These are phyloP conservation scores for Eutrema yunnanense DNA, from an alignment of 345 rosid species.

Conservation along the genomic window DNA sequence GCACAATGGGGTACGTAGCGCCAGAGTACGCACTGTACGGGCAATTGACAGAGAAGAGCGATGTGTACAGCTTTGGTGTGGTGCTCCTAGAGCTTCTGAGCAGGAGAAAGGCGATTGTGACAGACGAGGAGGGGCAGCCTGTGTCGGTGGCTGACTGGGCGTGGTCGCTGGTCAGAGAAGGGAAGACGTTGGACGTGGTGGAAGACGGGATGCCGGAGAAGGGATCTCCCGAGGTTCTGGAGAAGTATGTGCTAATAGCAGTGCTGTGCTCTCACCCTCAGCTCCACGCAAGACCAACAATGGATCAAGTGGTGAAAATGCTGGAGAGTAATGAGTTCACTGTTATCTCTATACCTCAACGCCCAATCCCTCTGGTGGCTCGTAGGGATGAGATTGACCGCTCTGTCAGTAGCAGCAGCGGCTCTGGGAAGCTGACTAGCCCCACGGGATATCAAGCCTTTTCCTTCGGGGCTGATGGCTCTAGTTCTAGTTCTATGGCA, in stretches of 20 bases:
- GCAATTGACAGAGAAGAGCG: constrained; percentile 80
- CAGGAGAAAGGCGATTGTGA: constrained; percentile 61
- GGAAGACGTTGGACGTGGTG: constrained; percentile 57
- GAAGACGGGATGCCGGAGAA: constrained; percentile 69
- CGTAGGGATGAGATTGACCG: constrained; percentile 66
- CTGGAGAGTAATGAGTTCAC: constrained; percentile 71
- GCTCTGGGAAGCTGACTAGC: constrained; percentile 64
- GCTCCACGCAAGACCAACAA: constrained; percentile 78
- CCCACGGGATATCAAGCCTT: constrained; percentile 55
- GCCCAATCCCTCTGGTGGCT: constrained; percentile 72
- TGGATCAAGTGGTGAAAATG: constrained; percentile 96
- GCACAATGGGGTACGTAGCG: constrained; percentile 96
- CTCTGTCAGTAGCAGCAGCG: constrained; percentile 55
- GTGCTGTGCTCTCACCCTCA: constrained; percentile 88
- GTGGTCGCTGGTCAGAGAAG: constrained; percentile 74
- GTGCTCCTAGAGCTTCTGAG: constrained; percentile 91
- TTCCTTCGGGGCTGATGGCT: constrained; percentile 31
- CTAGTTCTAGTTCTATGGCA: background rate
- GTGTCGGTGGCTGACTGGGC: constrained; percentile 82
- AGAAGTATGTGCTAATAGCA: constrained; percentile 78
- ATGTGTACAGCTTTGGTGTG: constrained; percentile 86
- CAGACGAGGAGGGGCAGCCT: constrained; percentile 52
- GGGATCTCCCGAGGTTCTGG: constrained; percentile 52
- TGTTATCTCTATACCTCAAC: constrained; percentile 68
- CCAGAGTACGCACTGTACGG: constrained; percentile 94